Evolutionary conservation across 2,329 filamentous ascomycete species (phyloP), one percentile per base, ranked within the genome.

Genomic region (Pseudocercospora cruenta): DNA sequence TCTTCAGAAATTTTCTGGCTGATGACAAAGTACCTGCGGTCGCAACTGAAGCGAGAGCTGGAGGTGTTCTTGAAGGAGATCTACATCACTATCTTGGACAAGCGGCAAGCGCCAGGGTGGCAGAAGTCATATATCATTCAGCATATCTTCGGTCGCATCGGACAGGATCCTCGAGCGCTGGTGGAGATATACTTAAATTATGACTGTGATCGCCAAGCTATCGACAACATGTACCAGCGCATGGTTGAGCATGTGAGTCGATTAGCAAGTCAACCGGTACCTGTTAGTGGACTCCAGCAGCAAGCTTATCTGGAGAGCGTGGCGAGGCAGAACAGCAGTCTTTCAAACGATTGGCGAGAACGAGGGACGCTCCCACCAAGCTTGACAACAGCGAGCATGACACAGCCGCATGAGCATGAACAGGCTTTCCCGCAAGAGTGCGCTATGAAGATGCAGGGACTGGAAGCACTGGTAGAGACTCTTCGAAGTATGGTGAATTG

Each of bases 131-230:
- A 94, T 76, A 95, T 98, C 71, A 87, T 99, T 78, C 73, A 76
- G 49, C 89, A 88, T 67, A 88, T 99, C 26, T 85, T 99, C 60
- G 91, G 92, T 73, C 87, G 94, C 65, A 84, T 99, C 57, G 94
- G 91, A 66, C 89, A 88, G 16, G 95, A 99, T 76, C 92, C 94
- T 1, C 87, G 92, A 70, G 94, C 93, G 0, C 79, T 99, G 58
- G 95, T 99, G 16, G 95, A 99, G 79, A 90, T 94, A 14, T 99
- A 99, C 79, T 86, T 99, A 69, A 99, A 99, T 79, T 99, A 99
- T 76, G 95, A 99, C 78, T 99, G 95, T 80, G 96, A 98, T 75
- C 87, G 94, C 67, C 93, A 93, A 47, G 88, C 89, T 9, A 87
- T 98, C 66, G 94, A 98, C 80, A 99, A 99, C 79, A 95, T 98